phyloP scores from a whole-genome alignment of 1,284 basidiomycete species.

The Golubevia pallescens region DNA sequence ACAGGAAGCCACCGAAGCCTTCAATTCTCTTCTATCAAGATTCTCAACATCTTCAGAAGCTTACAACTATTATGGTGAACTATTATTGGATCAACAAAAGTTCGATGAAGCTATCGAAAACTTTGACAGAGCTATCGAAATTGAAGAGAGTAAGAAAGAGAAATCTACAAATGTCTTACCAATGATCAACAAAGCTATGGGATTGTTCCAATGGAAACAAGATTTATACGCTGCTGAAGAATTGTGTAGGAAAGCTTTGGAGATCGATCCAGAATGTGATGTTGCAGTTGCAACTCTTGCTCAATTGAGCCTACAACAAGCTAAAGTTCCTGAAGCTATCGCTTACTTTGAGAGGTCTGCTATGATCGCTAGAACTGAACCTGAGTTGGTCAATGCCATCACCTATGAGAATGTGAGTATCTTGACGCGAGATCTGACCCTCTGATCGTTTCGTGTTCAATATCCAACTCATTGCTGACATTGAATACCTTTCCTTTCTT shows the following conservation, averaged over 20 bases:
- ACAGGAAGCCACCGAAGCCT: conserved; percentile 83
- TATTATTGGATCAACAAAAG: conserved; percentile 88
- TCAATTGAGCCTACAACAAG: conserved; percentile 89
- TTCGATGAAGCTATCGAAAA: conserved; percentile 91
- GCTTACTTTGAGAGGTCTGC: conserved; percentile 85
- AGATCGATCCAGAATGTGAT: conserved; percentile 90
- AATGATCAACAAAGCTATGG: conserved; percentile 95
- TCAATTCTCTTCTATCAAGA: conserved; percentile 69
- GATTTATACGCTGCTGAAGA: conserved; percentile 81
- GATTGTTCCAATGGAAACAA: conserved; percentile 94
- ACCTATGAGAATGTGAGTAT: conserved; percentile 76
- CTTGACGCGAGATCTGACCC: conserved; percentile 2
- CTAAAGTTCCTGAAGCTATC: conserved; percentile 84
- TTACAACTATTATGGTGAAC: conserved; percentile 78
- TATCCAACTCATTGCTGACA: conserved; percentile 12
- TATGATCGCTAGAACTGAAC: conserved; percentile 86
- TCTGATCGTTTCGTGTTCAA: conserved; percentile 63
- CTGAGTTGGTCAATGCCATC: conserved; percentile 85
- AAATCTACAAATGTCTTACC: conserved; percentile 67
- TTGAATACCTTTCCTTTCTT: not conserved
- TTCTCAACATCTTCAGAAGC: conserved; percentile 51
- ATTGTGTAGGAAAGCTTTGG: conserved; percentile 85
- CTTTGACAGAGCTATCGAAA: conserved; percentile 89
- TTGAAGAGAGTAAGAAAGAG: conserved; percentile 71
- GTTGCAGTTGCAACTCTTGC: conserved; percentile 94